phyloP scores from a whole-genome alignment of 345 rosid genomes.

The Mallotus nudiflorus region DNA sequence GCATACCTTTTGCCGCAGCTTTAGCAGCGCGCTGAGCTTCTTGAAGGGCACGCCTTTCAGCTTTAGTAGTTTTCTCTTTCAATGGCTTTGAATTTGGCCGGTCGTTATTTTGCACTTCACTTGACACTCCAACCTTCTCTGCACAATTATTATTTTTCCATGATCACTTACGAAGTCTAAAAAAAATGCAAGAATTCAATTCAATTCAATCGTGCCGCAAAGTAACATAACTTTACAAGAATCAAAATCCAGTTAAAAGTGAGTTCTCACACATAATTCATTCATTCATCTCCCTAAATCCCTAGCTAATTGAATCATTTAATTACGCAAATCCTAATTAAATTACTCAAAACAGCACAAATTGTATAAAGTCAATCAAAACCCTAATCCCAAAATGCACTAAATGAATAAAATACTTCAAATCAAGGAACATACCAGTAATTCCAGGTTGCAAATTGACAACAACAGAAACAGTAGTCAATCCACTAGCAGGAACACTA shows the following conservation, averaged over 20 bases:
- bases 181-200: not conserved
- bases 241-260: too few species aligned
- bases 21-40: slow-evolving; percentile 95
- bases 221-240: too few species aligned
- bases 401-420: not conserved
- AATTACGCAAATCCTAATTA: too few species aligned
- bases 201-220: too few species aligned
- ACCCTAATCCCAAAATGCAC: not conserved
- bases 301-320: too few species aligned
- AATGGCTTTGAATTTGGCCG: slow-evolving; percentile 49
- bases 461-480: slow-evolving; percentile 68
- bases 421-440: not conserved
- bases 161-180: not conserved
- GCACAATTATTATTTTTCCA: slow-evolving; percentile 21
- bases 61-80: slow-evolving; percentile 86
- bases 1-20: slow-evolving; percentile 81
- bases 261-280: too few species aligned
- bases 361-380: too few species aligned
- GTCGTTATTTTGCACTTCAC: slow-evolving; percentile 52
- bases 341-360: too few species aligned
- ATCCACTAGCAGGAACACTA: slow-evolving; percentile 68
- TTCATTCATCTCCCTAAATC: too few species aligned
- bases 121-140: slow-evolving; percentile 51
- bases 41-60: slow-evolving; percentile 90
- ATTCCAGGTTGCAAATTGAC: slow-evolving; percentile 53